Conservation (phyloP, 257 asterid species). For the Buddleja alternifolia region DNA sequence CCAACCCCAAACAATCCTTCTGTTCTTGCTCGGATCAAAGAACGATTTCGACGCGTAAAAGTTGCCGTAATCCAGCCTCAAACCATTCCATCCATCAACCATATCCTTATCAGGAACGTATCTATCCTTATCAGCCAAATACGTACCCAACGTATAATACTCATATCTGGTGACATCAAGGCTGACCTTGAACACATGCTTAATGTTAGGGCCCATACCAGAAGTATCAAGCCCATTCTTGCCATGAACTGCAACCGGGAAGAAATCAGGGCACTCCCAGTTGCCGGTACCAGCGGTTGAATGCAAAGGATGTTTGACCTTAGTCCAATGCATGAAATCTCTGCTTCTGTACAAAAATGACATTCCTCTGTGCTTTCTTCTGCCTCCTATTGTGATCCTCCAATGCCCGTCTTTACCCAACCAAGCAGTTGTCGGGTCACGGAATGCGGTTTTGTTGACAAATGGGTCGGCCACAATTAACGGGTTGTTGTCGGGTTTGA, state of each 20-base stretch:
- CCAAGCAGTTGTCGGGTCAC: slow-evolving; percentile 93
- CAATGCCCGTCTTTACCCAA: slow-evolving; percentile 56
- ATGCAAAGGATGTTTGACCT: slow-evolving; percentile 54
- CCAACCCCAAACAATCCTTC: slow-evolving; percentile 86
- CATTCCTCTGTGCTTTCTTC: slow-evolving; percentile 48
- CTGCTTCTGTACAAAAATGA: slow-evolving; percentile 55
- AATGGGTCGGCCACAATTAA: slow-evolving; percentile 42
- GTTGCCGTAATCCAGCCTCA: slow-evolving; percentile 75
- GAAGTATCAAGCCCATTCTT: slow-evolving; percentile 62
- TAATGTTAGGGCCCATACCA: slow-evolving; percentile 32
- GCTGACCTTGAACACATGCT: slow-evolving; percentile 72
- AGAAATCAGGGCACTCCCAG: slow-evolving; percentile 86
- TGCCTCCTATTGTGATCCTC: slow-evolving; percentile 55
- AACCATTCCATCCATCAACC: slow-evolving; percentile 52
- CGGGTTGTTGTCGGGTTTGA: slow-evolving; percentile 68
- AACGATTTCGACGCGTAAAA: slow-evolving; percentile 85
- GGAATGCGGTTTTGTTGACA: slow-evolving; percentile 45
- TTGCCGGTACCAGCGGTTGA: slow-evolving; percentile 47
- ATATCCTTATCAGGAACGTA: slow-evolving; percentile 51
- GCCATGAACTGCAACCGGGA: slow-evolving; percentile 43
- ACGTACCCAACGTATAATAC: slow-evolving; percentile 63
- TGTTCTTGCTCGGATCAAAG: slow-evolving; percentile 53
- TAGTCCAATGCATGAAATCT: slow-evolving; percentile 59
- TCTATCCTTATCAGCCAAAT: slow-evolving; percentile 37
- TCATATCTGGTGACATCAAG: slow-evolving; percentile 54